phyloP scores from a whole-genome alignment of 2,329 filamentous ascomycete species.

The Cytospora piceicola region DNA sequence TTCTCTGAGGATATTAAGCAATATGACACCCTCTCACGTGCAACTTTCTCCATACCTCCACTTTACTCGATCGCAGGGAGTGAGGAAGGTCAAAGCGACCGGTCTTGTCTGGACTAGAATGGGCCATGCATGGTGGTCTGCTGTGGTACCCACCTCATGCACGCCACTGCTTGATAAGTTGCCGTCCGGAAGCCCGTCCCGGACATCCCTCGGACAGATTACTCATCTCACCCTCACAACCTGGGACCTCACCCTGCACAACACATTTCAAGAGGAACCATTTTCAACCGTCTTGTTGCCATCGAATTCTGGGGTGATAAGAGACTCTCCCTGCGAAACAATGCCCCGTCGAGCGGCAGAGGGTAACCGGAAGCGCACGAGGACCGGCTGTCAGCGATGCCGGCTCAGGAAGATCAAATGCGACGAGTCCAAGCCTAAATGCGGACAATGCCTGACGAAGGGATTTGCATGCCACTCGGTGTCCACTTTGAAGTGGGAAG shows the following conservation, averaged over 20 bases:
- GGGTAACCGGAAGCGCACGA: constrained; percentile 9
- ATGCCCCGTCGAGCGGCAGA: constrained; percentile 3
- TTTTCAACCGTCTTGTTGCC: neutral
- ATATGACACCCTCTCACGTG: neutral
- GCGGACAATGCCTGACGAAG: constrained; percentile 20
- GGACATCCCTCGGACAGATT: constrained; percentile 1
- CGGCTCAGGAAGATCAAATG: constrained; percentile 24
- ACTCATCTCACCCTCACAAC: neutral
- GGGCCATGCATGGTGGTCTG: neutral
- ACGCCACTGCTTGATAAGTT: neutral
- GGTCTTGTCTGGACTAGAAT: neutral
- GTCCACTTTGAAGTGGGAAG: constrained; percentile 36
- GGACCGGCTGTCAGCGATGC: constrained; percentile 26
- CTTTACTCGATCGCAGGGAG: neutral
- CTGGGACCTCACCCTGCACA: too few species aligned
- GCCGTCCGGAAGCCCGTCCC: neutral
- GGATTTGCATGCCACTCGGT: constrained; percentile 18
- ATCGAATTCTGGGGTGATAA: neutral
- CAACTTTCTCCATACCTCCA: neutral
- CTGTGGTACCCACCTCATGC: neutral
- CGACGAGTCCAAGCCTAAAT: constrained; percentile 26
- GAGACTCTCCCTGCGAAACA: neutral
- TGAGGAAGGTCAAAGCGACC: neutral
- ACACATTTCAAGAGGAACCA: neutral
- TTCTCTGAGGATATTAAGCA: neutral